A percentile compares a stretch with the other conserved stretches of the same genome.
phyloP scores from a whole-genome alignment of 305 asterid genomes.

The Solanum hybrid region DNA sequence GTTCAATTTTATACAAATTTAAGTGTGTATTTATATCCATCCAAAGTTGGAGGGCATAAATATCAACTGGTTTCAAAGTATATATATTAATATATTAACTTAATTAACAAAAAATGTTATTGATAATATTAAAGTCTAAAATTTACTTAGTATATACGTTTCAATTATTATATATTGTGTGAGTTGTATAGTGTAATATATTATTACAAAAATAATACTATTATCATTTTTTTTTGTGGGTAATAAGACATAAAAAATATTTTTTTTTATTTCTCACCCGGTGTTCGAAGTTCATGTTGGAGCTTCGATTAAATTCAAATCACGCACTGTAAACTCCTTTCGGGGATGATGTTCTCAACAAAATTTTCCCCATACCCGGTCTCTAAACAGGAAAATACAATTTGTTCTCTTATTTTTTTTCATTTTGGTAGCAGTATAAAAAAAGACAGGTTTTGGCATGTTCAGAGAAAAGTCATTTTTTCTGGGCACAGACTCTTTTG shows the following conservation, averaged over 20 bases:
- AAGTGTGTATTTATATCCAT: too few species aligned
- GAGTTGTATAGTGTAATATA: neutral
- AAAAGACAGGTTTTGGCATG: neutral
- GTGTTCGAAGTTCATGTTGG: neutral
- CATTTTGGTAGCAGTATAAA: neutral
- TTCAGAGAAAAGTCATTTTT: neutral
- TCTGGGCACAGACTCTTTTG: slow-evolving; percentile 3
- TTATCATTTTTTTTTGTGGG: neutral
- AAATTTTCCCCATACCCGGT: neutral
- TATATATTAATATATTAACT: neutral
- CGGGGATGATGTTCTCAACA: too few species aligned
- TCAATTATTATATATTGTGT: neutral
- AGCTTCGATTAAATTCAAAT: too few species aligned
- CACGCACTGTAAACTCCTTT: too few species aligned
- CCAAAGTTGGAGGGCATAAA: too few species aligned
- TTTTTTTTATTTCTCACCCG: neutral
- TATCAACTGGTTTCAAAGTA: neutral
- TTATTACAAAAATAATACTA: neutral
- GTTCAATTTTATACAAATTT: too few species aligned
- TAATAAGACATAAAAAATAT: neutral
- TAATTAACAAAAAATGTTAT: neutral
- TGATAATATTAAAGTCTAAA: neutral
- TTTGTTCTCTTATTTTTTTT: neutral
- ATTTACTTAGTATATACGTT: neutral
- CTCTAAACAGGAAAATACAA: neutral